These are phyloP conservation scores for Termitomyces titanicus DNA, from an alignment of 768 basidiomycete genomes.

Conservation along the genomic window DNA sequence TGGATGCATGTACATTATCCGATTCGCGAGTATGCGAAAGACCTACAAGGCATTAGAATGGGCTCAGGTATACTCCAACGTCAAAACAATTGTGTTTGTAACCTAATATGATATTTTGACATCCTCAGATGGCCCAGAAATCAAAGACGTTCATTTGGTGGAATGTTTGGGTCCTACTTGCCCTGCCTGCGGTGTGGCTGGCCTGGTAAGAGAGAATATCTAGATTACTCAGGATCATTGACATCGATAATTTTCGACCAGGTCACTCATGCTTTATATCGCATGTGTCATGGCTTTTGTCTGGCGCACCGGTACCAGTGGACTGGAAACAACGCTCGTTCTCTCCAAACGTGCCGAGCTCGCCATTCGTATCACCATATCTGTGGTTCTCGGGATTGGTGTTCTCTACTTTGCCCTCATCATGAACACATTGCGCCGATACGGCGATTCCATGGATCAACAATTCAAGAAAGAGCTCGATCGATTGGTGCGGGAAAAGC, in stretches of 20 bases:
- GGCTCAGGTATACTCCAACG: constrained; percentile 46
- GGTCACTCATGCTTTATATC: constrained; percentile 69
- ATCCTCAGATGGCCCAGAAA: constrained; percentile 51
- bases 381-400: constrained; percentile 36
- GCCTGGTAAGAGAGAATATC: constrained; percentile 44
- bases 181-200: constrained; percentile 67
- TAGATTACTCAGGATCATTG: neutral
- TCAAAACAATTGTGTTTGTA: constrained; percentile 29
- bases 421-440: constrained; percentile 48
- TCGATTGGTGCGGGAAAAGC: neutral
- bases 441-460: constrained; percentile 40
- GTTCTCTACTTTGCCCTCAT: constrained; percentile 50
- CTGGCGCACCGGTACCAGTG: constrained; percentile 60
- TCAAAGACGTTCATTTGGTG: constrained; percentile 29
- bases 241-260: constrained; percentile 13
- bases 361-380: constrained; percentile 53
- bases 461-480: constrained; percentile 16
- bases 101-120: neutral
- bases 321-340: constrained; percentile 29
- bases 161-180: constrained; percentile 65
- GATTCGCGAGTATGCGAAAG: constrained; percentile 59
- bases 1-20: constrained; percentile 60
- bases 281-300: constrained; percentile 62
- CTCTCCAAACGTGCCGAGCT: constrained; percentile 37
- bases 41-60: constrained; percentile 60